Evolutionary conservation across 371 early-diverging fungal species (phyloP).

Genomic region (Mucor irregularis): DNA sequence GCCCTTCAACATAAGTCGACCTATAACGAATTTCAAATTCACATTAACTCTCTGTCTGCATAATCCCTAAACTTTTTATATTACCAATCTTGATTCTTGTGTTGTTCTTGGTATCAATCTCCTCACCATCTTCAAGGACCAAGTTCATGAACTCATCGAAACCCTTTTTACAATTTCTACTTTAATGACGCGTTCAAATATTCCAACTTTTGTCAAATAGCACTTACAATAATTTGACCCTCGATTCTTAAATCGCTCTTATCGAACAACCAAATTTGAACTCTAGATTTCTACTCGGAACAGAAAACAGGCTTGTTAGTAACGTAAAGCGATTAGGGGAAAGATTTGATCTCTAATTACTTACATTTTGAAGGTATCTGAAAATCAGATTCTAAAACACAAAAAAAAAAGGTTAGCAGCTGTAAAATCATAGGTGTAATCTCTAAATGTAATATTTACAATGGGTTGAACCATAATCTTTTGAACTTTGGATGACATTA

Average conservation of each 20-base stretch:
- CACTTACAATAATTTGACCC: constrained; percentile 84
- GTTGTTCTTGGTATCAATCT: constrained; percentile 77
- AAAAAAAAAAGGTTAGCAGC: background rate
- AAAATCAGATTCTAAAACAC: constrained; percentile 85
- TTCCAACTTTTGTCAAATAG: background rate
- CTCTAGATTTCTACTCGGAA: constrained; percentile 72
- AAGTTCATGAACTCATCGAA: constrained; percentile 98
- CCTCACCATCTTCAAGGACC: constrained; percentile 88
- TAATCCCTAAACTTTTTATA: too few relatives aligned
- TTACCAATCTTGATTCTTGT: constrained; percentile 64
- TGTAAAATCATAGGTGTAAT: too few relatives aligned
- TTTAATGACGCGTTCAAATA: constrained; percentile 3
- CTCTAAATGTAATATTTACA: too few relatives aligned
- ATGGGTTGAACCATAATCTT: constrained; percentile 98
- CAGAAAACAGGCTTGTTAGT: background rate
- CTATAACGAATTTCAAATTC: constrained; percentile 2
- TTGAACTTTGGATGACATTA: constrained; percentile 85
- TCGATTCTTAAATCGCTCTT: constrained; percentile 86
- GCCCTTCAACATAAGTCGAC: constrained; percentile 30
- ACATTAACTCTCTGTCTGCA: background rate
- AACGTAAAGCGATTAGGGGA: too few relatives aligned
- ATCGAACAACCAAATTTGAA: constrained; percentile 93
- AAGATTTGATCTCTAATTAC: background rate
- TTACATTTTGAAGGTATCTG: constrained; percentile 83
- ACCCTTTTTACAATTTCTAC: constrained; percentile 75